Evolutionary conservation across 2,329 filamentous ascomycete species (phyloP).

Genomic region (Alternaria hordeiaustralica): DNA sequence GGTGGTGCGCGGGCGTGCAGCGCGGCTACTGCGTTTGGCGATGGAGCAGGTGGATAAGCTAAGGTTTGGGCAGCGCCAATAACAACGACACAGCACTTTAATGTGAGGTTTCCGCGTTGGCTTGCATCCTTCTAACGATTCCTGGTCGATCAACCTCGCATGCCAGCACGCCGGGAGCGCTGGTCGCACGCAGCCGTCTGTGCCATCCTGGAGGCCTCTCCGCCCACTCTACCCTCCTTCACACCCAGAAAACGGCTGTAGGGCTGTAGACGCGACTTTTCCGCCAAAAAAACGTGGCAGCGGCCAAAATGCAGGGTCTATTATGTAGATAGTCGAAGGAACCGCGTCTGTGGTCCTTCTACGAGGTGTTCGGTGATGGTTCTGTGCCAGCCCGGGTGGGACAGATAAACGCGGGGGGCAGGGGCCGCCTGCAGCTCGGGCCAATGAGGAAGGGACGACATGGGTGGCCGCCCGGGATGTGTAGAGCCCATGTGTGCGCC

Average conservation of each 20-base stretch:
- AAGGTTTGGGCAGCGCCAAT: constrained; percentile 5
- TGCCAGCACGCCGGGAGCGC: constrained; percentile 32
- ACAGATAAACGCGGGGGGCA: constrained; percentile 30
- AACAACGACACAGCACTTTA: background rate
- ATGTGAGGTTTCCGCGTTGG: constrained; percentile 32
- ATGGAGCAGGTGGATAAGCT: constrained; percentile 17
- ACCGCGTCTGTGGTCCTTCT: constrained; percentile 32
- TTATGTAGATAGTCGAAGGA: constrained; percentile 32
- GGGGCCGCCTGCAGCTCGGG: constrained; percentile 15
- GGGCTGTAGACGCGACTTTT: constrained; percentile 42
- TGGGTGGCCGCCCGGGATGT: constrained; percentile 13
- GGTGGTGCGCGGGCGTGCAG: background rate
- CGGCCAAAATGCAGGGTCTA: constrained; percentile 35
- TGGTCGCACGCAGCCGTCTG: constrained; percentile 14
- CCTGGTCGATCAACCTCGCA: constrained; percentile 31
- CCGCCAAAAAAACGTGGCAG: constrained; percentile 39
- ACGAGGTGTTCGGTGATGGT: constrained; percentile 25
- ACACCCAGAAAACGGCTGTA: constrained; percentile 30
- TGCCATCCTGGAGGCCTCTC: constrained; percentile 25
- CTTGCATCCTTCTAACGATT: constrained; percentile 27
- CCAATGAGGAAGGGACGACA: constrained; percentile 21
- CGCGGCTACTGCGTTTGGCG: constrained; percentile 33
- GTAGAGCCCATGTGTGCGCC: constrained; percentile 23
- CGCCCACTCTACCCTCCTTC: constrained; percentile 29
- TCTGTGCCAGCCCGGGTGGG: constrained; percentile 22